Evolutionary conservation across 208 protist species (phyloP).

Genomic region (Acanthamoeba culbertsoni): DNA sequence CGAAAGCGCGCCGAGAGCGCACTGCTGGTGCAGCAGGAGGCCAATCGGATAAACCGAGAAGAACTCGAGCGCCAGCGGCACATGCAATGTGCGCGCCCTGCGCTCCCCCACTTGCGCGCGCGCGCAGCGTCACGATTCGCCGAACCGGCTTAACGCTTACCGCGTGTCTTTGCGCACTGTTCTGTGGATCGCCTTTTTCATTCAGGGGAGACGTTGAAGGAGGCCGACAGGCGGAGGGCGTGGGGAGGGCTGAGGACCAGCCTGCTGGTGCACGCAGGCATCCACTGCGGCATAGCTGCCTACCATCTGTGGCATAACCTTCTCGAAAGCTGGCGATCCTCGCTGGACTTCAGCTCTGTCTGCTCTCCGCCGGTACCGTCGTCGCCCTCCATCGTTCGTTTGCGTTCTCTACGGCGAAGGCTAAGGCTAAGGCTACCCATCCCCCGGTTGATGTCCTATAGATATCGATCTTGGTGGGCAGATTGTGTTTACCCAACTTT

Average conservation of each 20-base stretch:
- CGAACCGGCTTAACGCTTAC: background rate
- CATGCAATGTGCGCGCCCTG: background rate
- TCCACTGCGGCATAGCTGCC: background rate
- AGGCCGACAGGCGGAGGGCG: background rate
- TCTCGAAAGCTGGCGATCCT: background rate
- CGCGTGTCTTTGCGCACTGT: background rate
- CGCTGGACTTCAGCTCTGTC: background rate
- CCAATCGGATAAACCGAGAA: background rate
- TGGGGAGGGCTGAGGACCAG: background rate
- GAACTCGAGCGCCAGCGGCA: background rate
- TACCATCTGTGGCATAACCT: background rate
- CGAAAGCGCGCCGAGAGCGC: background rate
- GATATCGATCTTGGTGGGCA: background rate
- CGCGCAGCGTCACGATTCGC: background rate
- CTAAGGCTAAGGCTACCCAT: too few relatives aligned
- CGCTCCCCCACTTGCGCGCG: background rate
- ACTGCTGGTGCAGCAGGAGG: background rate
- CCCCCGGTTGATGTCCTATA: background rate
- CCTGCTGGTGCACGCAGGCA: background rate
- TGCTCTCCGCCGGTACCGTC: background rate
- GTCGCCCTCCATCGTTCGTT: background rate
- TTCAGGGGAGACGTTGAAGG: background rate
- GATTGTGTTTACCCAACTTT: background rate
- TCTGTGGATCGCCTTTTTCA: too few relatives aligned
- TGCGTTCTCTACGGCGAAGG: too few relatives aligned